Conservation (phyloP, 2,329 filamentous ascomycete species). For the Amauroascus niger region DNA sequence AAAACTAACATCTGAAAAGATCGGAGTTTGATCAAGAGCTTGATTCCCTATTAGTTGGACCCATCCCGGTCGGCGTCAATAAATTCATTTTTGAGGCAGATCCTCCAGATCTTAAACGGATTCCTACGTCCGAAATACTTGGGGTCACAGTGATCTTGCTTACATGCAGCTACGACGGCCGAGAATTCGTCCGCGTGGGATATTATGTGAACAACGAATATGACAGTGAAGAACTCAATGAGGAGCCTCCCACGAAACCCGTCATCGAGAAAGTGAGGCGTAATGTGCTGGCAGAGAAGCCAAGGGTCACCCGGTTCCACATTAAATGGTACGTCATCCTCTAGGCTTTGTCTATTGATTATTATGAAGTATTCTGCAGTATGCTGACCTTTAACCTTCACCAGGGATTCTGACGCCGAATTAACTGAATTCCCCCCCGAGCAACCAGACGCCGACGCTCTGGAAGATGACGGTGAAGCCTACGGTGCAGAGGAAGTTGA, state of each 20-base stretch:
- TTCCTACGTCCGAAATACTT: slow-evolving; percentile 88
- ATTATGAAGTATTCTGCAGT: not conserved
- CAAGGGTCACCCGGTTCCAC: slow-evolving; percentile 89
- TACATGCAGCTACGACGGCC: slow-evolving; percentile 89
- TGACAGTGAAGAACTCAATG: slow-evolving; percentile 76
- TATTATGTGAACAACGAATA: slow-evolving; percentile 99
- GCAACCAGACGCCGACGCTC: slow-evolving; percentile 86
- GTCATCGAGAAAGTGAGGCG: slow-evolving; percentile 84
- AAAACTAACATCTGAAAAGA: slow-evolving; percentile 39
- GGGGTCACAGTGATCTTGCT: slow-evolving; percentile 95
- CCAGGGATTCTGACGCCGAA: slow-evolving; percentile 91
- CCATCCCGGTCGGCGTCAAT: slow-evolving; percentile 95
- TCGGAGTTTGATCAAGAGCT: slow-evolving; percentile 98
- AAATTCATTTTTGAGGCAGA: slow-evolving; percentile 98
- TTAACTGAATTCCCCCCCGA: slow-evolving; percentile 94
- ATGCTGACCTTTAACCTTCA: slow-evolving; percentile 20
- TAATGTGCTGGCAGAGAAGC: slow-evolving; percentile 93
- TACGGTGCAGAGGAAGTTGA: slow-evolving; percentile 44
- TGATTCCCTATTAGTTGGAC: slow-evolving; percentile 89
- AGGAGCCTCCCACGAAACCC: slow-evolving; percentile 84
- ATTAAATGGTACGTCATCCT: slow-evolving; percentile 79
- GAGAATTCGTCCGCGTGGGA: slow-evolving; percentile 94
- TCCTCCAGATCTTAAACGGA: slow-evolving; percentile 77
- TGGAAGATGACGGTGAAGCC: slow-evolving; percentile 70
- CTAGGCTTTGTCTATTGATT: not conserved